Conservation (phyloP, 2,329 filamentous ascomycete genomes). For the Parascedosporium putredinis region DNA sequence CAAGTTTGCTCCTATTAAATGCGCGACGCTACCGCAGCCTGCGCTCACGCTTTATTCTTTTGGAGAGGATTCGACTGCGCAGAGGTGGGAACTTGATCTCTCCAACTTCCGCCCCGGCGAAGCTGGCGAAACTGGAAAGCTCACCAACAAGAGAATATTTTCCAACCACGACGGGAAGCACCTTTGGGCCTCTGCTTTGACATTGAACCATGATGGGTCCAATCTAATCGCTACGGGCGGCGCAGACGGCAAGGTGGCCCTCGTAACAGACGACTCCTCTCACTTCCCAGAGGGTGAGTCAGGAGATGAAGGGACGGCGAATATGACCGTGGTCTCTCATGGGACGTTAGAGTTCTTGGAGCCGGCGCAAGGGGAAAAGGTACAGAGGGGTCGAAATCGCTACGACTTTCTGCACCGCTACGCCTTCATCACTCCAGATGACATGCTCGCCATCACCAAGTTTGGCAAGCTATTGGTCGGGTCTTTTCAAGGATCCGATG, state of each 20-base stretch:
- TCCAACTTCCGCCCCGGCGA: slow-evolving; percentile 2
- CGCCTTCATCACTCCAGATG: slow-evolving; percentile 44
- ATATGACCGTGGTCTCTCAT: slow-evolving; percentile 1
- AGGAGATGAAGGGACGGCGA: slow-evolving; percentile 4
- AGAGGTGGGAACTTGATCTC: slow-evolving; percentile 57
- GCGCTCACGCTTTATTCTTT: slow-evolving; percentile 57
- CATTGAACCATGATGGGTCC: slow-evolving; percentile 17
- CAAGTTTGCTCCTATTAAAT: slow-evolving; percentile 42
- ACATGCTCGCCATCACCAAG: slow-evolving; percentile 47
- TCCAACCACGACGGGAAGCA: slow-evolving; percentile 76
- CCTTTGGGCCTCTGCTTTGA: slow-evolving; percentile 64
- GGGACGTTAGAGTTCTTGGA: slow-evolving; percentile 1
- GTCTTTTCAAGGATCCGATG: slow-evolving; percentile 18
- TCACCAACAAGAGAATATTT: slow-evolving; percentile 37
- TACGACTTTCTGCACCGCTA: slow-evolving; percentile 47
- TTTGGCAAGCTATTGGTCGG: slow-evolving; percentile 48
- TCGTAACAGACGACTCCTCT: slow-evolving; percentile 25
- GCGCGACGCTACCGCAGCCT: slow-evolving; percentile 6
- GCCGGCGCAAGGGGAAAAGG: neutral
- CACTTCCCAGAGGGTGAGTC: neutral
- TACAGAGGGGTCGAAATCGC: slow-evolving; percentile 3
- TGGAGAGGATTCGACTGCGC: slow-evolving; percentile 72
- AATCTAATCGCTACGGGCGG: slow-evolving; percentile 61
- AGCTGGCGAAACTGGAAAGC: neutral
- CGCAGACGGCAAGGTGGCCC: slow-evolving; percentile 62